Evolutionary conservation across 148 eudicot species (phyloP), one percentile per base, ranked within the genome.

Genomic region (Vaccinium darrowii): DNA sequence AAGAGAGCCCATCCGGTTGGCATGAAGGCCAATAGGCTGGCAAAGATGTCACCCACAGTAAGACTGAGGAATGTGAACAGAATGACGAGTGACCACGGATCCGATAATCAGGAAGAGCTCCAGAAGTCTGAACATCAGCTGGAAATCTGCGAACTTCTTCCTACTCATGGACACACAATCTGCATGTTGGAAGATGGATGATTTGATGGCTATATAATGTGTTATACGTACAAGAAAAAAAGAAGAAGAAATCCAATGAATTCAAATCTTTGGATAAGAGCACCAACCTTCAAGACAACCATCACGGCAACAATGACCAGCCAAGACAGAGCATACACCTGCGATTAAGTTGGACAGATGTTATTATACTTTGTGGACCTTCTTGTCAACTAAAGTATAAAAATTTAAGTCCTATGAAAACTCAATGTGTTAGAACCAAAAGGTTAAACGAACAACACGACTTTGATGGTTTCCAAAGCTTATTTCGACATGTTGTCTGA

Each of bases 291-390:
- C 83, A 94, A 82, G 80, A 94, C 81, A 81, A 92, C 84, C 85
- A 93, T 93, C 71, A 89, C 93, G 27, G 94, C 95, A 85, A 87
- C 90, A 85, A 94, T 93, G 79, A 94, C 95, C 16, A 93, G 89
- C 98, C 98, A 94, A 60, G 98, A 94, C 80, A 94, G 80, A 84
- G 90, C 95, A 85, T 94, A 94, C 23, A 92, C 91, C 98, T 94
- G 91, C 51, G 23, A 71, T 77, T 60, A 88, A 52, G 51, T 43
- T 36, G 27, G 73, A 30, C 39, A 11, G 7, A 23, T 27, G 82
- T 60, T 79, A 65, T 82, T 53, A n/a, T 36, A 54, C 23, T 75
- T 12, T 21, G 8, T 74, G 39, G 36, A 73, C 30, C n/a, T 23
- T 49, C 36, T 18, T 10, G 19, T 2, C 33, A 47, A n/a, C 11